A percentile compares a stretch with the other conserved stretches of the same genome.
These are phyloP conservation scores for Candida frijolesensis DNA, from an alignment of 1,139 yeast genomes.

Conservation along the genomic window DNA sequence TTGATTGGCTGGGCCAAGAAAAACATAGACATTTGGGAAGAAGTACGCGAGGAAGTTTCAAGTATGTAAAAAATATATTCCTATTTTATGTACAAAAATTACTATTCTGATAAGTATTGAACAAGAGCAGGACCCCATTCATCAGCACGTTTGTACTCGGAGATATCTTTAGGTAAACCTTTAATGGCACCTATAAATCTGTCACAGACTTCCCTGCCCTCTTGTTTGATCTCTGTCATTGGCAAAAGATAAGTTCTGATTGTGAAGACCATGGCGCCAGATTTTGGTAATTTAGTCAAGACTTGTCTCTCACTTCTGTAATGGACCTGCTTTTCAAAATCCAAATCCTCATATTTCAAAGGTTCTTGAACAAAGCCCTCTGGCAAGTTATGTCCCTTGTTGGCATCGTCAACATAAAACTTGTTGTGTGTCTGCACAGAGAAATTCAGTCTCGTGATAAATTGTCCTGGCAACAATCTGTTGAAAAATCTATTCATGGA, in stretches of 20 bases:
- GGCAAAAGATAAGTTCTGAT: constrained; percentile 70
- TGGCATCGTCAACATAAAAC: constrained; percentile 52
- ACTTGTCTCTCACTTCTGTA: constrained; percentile 66
- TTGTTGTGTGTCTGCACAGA: constrained; percentile 58
- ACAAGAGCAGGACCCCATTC: constrained; percentile 45
- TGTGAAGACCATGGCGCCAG: constrained; percentile 57
- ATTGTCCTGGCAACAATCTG: constrained; percentile 51
- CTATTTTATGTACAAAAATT: not conserved
- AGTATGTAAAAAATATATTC: constrained; percentile 20
- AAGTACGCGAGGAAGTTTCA: constrained; percentile 50
- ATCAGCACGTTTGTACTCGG: constrained; percentile 37
- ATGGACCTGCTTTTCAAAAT: constrained; percentile 55
- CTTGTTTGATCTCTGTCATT: constrained; percentile 52
- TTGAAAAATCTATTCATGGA: constrained; percentile 66
- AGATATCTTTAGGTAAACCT: constrained; percentile 43
- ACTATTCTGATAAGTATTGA: constrained; percentile 23
- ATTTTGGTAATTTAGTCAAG: constrained; percentile 57
- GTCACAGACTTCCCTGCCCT: constrained; percentile 47
- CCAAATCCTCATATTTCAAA: constrained; percentile 45
- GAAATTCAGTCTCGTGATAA: constrained; percentile 63
- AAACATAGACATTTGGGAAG: constrained; percentile 75
- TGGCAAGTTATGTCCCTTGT: constrained; percentile 48
- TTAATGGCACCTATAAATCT: constrained; percentile 43
- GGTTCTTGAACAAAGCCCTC: constrained; percentile 30
- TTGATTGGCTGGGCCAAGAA: constrained; percentile 71